Base-by-base conservation (phyloP, 768 basidiomycete species). In the Leccinum barrowsii region DNA sequence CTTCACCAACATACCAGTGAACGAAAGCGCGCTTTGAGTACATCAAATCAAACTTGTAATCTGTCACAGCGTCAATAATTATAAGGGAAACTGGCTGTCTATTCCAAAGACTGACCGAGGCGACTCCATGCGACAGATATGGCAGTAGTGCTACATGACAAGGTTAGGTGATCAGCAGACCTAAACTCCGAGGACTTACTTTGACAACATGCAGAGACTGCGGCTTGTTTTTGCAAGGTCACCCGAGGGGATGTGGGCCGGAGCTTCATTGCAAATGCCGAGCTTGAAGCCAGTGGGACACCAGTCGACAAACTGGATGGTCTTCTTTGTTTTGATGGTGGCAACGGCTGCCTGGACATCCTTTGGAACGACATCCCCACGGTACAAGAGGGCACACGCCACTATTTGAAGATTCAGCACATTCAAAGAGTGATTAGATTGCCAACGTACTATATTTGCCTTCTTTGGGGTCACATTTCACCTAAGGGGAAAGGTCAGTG, bases 231-330 rank as follows among this genome's bases (percentile, higher is more conserved):
- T 94, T 51, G 96, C 96, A 64, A 98, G 87, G 69, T 98, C 96
- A 59, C 96, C 96, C 34, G 90, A 89, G 54, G 96, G 95, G 42
- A 98, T 92, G 60, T 82, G 82, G 13, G 94, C 93, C 8, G 96
- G 85, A 54, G 95, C 87, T 75, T 98, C 96, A 73, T 95, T 95
- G 82, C 96, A 98, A 77, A 98, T 90, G 74, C 96, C 96, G 65
- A 97, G 87, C 78, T 95, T 95, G 87, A 95, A 96, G 61, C 95
- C 96, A 69, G 96, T 98, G 37, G 92, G 92, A 75, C 92, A 94
- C 95, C 95, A 98, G 71, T 97, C 95, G 61, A 98, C 95, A 73
- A 96, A 97, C 70, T 96, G 94, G 70, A 98, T 97, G 24, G 96
- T 97, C 64, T 90, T 86, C 83, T 95, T 98, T 57, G 94, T 98